Conservation (phyloP, 495 filamentous ascomycete genomes). For the Podospora pseudoanserina region DNA sequence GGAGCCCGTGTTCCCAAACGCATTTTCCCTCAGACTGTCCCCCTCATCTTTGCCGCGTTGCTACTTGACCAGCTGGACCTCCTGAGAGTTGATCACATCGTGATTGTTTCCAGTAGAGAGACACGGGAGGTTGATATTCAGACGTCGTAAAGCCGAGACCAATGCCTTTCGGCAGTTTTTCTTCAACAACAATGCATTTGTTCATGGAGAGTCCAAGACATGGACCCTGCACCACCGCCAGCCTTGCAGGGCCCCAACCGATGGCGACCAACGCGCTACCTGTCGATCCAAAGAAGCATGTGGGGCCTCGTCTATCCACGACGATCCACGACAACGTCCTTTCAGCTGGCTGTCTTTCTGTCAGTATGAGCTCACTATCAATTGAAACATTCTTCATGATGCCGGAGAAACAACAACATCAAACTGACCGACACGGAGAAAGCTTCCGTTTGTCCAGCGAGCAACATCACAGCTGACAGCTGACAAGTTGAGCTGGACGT, state of each 20-base stretch:
- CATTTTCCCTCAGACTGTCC: neutral
- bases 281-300: neutral
- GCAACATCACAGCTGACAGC: neutral
- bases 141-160: too few species aligned
- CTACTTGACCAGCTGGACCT: neutral
- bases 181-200: too few species aligned
- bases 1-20: neutral
- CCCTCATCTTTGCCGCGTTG: constrained; percentile 3
- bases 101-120: neutral
- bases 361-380: neutral
- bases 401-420: neutral
- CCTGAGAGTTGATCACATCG: neutral
- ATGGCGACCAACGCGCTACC: neutral
- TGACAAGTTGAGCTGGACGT: neutral
- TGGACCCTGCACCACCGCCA: neutral
- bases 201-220: neutral
- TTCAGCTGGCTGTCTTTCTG: neutral
- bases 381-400: neutral
- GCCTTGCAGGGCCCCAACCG: neutral
- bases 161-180: too few species aligned
- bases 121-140: too few species aligned
- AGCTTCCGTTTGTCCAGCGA: neutral
- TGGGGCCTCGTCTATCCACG: neutral
- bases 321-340: neutral
- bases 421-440: neutral